Evolutionary conservation across 352 stramenopile genomes (phyloP), one percentile per base, ranked within the genome.

Genomic region (Sclerospora graminicola): DNA sequence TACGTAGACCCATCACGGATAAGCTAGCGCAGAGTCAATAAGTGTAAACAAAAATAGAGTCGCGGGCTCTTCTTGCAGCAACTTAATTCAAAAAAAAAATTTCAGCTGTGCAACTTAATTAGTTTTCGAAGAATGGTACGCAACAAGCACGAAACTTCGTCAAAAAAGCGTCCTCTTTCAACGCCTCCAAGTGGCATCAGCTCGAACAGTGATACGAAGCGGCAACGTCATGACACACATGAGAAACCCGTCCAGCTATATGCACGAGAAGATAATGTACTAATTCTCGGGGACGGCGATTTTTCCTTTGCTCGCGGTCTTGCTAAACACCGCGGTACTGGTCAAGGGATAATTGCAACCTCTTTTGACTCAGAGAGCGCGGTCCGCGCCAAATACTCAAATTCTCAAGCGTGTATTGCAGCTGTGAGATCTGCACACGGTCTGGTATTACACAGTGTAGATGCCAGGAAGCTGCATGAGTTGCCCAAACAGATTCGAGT

Each of bases 271-370:
- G 71, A 89, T 28, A 37, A 48, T 13, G 84, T 86, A 20, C 51
- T 92, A 32, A 73, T 92, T 51, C 61, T 92, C 1, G 81, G 81
- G 31, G 81, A 92, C 43, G 81, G 81, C 27, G 81, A 93, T 52
- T 93, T 93, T 33, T 83, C 81, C 41, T 93, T 90, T 50, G 84
- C 76, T 2, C 64, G 60, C 13, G 76, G 75, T 0, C 64, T 93
- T 4, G 62, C 75, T 1, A 68, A 71, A 40, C 77, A 89, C 48
- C 74, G 76, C 20, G 60, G 67, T 26, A 61, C 64, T 13, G 81
- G 81, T 2, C 44, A 51, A 10, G 69, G 69, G 4, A 14, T 93
- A 3, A n/a, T 82, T 15, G 78, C 81, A 2, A 89, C 81, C 8
- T 93, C 81, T 6, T 86, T 80, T 27, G 81, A 93, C 60, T 89